Percentiles rank a stretch among this genome's conserved stretches.
Conservation (phyloP, 2,329 filamentous ascomycete genomes). For the Fusarium pseudonygamai region DNA sequence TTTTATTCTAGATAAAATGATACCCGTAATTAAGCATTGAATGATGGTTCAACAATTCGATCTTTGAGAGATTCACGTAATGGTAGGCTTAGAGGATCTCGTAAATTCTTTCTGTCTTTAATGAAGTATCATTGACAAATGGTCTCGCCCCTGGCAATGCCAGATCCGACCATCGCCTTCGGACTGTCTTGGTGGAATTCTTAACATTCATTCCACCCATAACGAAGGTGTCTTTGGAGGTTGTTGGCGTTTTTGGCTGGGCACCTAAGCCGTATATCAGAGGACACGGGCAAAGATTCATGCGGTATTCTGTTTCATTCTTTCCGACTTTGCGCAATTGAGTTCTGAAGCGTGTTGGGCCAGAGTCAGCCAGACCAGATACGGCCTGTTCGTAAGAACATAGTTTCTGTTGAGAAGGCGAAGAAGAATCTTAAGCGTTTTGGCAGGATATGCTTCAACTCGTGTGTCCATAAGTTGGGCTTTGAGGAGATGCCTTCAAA, state of each 20-base stretch:
- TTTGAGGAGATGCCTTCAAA: background rate
- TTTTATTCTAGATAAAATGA: slow-evolving; percentile 25
- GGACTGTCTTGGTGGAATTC: background rate
- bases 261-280: background rate
- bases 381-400: background rate
- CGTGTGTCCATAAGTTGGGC: background rate
- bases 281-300: background rate
- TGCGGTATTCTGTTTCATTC: background rate
- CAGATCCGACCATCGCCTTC: background rate
- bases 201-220: background rate
- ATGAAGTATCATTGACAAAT: background rate
- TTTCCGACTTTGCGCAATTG: background rate
- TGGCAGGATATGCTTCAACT: background rate
- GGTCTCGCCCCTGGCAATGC: background rate
- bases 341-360: background rate
- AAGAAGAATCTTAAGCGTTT: background rate
- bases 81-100: background rate
- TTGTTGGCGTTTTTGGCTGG: background rate
- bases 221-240: background rate
- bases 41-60: background rate
- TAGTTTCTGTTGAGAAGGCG: slow-evolving; percentile 16
- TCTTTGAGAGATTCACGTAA: background rate
- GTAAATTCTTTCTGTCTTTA: background rate
- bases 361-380: background rate
- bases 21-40: slow-evolving; percentile 27